Evolutionary conservation across 1,284 basidiomycete species (phyloP).

Genomic region (Dichomitus squalens): DNA sequence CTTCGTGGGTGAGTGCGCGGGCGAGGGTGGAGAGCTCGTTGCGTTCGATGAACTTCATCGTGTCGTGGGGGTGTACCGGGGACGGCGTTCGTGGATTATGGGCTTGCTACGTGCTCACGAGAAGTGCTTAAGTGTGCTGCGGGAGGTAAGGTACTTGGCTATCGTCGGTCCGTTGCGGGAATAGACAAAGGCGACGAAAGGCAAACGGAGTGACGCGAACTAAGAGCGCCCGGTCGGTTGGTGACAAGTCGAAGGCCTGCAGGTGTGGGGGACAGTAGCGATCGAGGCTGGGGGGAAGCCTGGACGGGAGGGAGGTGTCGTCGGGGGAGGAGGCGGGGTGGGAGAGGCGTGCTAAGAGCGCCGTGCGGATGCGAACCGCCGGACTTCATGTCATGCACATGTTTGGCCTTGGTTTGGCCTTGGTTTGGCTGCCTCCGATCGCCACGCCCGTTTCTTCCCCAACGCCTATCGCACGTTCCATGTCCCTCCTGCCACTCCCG

Average conservation of each 20-base stretch:
- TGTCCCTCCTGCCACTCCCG: not conserved
- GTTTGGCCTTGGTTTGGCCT: constrained; percentile 18
- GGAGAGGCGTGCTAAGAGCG: constrained; percentile 13
- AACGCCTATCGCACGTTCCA: constrained; percentile 18
- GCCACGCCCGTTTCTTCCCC: constrained; percentile 2
- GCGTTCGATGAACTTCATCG: constrained; percentile 92
- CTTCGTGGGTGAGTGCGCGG: constrained; percentile 81
- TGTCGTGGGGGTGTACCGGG: constrained; percentile 3
- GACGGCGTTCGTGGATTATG: not conserved
- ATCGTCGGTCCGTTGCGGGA: not conserved
- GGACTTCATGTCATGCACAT: not conserved
- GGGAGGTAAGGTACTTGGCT: not conserved
- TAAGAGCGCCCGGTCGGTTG: not conserved
- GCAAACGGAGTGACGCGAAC: not conserved
- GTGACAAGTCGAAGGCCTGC: not conserved
- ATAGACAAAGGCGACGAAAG: not conserved
- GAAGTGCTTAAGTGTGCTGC: constrained; percentile 4
- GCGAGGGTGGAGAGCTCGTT: constrained; percentile 82
- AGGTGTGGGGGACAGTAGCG: not conserved
- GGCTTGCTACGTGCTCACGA: not conserved
- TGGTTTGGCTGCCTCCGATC: constrained; percentile 21
- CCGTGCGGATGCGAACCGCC: constrained; percentile 12
- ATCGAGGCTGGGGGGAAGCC: not conserved
- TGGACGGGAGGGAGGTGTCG: not conserved
- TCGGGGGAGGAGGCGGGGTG: constrained; percentile 1